Conservation (phyloP, 176 grass and related monocot genomes). For the Elaeis guineensis region DNA sequence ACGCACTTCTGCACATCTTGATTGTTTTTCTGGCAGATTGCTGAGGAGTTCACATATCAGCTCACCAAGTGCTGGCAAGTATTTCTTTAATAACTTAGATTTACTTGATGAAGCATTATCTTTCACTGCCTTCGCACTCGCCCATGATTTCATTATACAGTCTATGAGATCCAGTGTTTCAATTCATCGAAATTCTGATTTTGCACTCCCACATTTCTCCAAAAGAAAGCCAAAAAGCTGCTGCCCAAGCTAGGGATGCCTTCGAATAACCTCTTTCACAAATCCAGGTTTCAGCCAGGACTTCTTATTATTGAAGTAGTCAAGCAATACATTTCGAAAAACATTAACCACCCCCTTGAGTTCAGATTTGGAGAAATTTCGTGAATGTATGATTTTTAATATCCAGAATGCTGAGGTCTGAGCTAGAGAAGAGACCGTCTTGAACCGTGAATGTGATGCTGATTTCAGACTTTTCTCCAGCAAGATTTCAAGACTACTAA, state of each 20-base stretch:
- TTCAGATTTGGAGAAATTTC: slow-evolving; percentile 39
- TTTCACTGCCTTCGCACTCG: slow-evolving; percentile 3
- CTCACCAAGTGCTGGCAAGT: slow-evolving; percentile 38
- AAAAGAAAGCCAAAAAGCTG: slow-evolving; percentile 58
- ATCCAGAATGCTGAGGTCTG: slow-evolving; percentile 82
- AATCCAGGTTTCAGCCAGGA: slow-evolving; percentile 66
- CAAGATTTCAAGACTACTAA: slow-evolving; percentile 42
- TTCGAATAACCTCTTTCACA: slow-evolving; percentile 70
- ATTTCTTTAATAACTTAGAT: slow-evolving; percentile 52
- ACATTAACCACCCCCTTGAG: slow-evolving; percentile 37
- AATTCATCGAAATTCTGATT: slow-evolving; percentile 56
- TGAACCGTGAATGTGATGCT: slow-evolving; percentile 60
- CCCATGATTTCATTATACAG: slow-evolving; percentile 58
- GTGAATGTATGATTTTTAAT: slow-evolving; percentile 68
- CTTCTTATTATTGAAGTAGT: slow-evolving; percentile 75
- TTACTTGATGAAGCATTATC: slow-evolving; percentile 22
- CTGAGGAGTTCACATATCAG: slow-evolving; percentile 52
- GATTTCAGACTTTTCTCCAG: slow-evolving; percentile 55
- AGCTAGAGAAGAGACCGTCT: slow-evolving; percentile 40
- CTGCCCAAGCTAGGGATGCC: slow-evolving; percentile 57
- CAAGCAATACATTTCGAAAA: slow-evolving; percentile 46
- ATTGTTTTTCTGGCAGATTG: slow-evolving; percentile 58
- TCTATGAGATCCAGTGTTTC: slow-evolving; percentile 65
- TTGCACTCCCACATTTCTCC: slow-evolving; percentile 35
- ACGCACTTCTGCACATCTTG: slow-evolving; percentile 48